Conservation (phyloP, 768 basidiomycete genomes). For the Mycena belliarum region DNA sequence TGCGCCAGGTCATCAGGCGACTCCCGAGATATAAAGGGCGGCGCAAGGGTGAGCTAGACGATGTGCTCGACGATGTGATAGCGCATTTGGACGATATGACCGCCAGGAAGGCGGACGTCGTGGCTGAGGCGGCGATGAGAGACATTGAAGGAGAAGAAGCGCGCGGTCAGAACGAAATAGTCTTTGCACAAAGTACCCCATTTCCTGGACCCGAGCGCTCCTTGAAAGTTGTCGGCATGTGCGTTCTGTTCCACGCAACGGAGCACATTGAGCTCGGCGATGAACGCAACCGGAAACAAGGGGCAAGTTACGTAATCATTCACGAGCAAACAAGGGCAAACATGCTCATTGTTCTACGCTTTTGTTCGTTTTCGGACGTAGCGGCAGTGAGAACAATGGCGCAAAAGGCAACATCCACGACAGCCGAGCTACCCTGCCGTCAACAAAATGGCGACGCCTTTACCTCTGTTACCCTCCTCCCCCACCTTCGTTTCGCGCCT, state of each 20-base stretch:
- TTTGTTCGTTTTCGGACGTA: background rate
- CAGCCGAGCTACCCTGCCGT: background rate
- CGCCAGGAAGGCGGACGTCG: slow-evolving; percentile 2
- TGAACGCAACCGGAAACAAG: too few relatives aligned
- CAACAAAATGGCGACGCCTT: slow-evolving; percentile 3
- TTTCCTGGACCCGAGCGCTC: too few relatives aligned
- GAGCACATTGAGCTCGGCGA: too few relatives aligned
- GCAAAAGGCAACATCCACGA: background rate
- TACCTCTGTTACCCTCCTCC: slow-evolving; percentile 8
- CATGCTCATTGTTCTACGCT: background rate
- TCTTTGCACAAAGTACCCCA: too few relatives aligned
- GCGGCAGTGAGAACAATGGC: background rate
- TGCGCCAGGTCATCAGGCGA: slow-evolving; percentile 5
- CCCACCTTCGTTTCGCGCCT: slow-evolving; percentile 13
- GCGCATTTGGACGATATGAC: slow-evolving; percentile 3
- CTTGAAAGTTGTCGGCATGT: too few relatives aligned
- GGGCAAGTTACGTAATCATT: background rate
- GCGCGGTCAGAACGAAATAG: too few relatives aligned
- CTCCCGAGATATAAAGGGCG: slow-evolving; percentile 9
- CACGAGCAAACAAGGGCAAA: background rate
- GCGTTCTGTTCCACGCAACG: too few relatives aligned
- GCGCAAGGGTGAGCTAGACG: slow-evolving; percentile 8
- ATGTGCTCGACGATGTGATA: slow-evolving; percentile 2
- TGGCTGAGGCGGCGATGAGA: background rate
- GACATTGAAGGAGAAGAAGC: background rate